phyloP scores from a whole-genome alignment of 768 basidiomycete species.

The Leccinum barrowsii region DNA sequence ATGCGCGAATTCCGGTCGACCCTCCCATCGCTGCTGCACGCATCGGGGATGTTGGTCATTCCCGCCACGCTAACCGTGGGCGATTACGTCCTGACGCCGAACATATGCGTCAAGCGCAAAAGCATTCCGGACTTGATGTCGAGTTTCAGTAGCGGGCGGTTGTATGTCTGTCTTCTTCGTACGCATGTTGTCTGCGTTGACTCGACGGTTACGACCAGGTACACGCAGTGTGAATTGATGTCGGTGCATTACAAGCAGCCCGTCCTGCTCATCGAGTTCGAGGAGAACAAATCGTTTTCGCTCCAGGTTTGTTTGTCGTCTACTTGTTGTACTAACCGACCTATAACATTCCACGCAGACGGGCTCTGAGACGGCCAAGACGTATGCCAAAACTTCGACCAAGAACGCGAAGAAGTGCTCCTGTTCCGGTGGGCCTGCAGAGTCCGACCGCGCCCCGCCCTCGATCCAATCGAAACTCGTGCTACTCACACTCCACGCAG shows the following conservation, averaged over 20 bases:
- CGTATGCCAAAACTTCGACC: conserved; percentile 57
- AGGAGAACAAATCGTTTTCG: conserved; percentile 93
- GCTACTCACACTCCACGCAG: conserved; percentile 80
- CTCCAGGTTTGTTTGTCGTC: conserved; percentile 57
- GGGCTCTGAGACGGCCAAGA: conserved; percentile 59
- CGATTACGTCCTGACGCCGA: conserved; percentile 92
- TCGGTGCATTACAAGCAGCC: conserved; percentile 94
- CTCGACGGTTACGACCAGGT: conserved; percentile 44
- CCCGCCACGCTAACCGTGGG: conserved; percentile 93
- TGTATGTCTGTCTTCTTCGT: conserved; percentile 56
- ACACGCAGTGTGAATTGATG: conserved; percentile 97
- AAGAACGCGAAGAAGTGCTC: conserved; percentile 49
- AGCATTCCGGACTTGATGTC: conserved; percentile 89
- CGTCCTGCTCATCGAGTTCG: conserved; percentile 92
- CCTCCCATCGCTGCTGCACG: conserved; percentile 86
- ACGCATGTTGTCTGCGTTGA: neutral
- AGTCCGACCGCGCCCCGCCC: conserved; percentile 38
- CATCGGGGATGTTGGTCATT: conserved; percentile 71
- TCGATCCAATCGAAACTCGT: conserved; percentile 87
- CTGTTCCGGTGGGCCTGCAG: conserved; percentile 12
- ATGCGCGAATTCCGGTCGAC: conserved; percentile 96
- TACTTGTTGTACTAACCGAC: neutral
- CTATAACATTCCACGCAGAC: conserved; percentile 36
- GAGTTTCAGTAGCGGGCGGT: conserved; percentile 88
- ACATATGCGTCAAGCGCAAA: conserved; percentile 95